These are phyloP conservation scores for Evernia prunastri DNA, from an alignment of 495 filamentous ascomycete species.

Conservation along the genomic window DNA sequence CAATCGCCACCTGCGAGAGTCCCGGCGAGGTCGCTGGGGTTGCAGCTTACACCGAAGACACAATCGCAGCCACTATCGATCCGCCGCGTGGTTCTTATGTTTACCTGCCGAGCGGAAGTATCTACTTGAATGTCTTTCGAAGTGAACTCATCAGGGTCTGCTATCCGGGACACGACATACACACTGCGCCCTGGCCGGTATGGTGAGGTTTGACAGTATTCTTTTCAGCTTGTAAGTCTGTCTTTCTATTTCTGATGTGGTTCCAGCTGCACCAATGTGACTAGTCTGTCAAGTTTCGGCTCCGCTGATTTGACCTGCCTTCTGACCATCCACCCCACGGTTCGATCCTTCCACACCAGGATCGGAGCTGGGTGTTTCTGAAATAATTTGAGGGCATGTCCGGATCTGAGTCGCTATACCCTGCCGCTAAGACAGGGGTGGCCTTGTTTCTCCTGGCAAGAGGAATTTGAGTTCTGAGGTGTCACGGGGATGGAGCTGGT, in stretches of 20 bases:
- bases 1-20: conserved; percentile 2
- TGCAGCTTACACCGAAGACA: not conserved
- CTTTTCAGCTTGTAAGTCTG: conserved; percentile 14
- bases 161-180: not conserved
- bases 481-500: conserved; percentile 10
- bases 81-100: conserved; percentile 15
- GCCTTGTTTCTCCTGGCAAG: conserved; percentile 12
- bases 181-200: not conserved
- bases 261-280: conserved; percentile 15
- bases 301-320: conserved; percentile 2
- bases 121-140: not conserved
- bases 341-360: conserved; percentile 18
- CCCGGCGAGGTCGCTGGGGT: conserved; percentile 13
- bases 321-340: conserved; percentile 11
- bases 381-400: conserved; percentile 13
- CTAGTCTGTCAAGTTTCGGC: conserved; percentile 19
- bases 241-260: not conserved
- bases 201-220: conserved; percentile 16
- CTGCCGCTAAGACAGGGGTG: not conserved
- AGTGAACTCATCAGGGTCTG: not conserved
- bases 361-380: conserved; percentile 6
- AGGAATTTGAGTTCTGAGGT: not conserved
- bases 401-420: conserved; percentile 2
- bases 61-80: conserved; percentile 8
- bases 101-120: not conserved